A percentile compares a stretch with the other conserved stretches of the same genome.
Conservation (phyloP, 768 basidiomycete species). For the Naganishia kalamii region DNA sequence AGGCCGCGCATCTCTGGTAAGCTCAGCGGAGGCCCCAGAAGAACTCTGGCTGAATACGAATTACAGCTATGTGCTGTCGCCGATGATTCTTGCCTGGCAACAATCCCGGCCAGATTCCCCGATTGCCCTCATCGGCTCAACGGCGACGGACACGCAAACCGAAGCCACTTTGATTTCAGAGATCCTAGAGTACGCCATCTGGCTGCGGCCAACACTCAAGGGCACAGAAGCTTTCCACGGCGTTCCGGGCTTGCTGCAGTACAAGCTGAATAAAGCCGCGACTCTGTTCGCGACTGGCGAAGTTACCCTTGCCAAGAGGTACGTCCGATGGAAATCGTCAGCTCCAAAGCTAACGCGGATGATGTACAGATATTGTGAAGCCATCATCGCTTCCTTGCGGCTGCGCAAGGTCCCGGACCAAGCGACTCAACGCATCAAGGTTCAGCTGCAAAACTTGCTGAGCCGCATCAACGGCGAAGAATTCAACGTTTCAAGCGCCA, state of each 20-base stretch:
- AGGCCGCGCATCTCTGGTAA: slow-evolving; percentile 89
- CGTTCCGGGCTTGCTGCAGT: slow-evolving; percentile 77
- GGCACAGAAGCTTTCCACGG: slow-evolving; percentile 81
- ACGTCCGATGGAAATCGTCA: not conserved
- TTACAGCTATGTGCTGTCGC: slow-evolving; percentile 74
- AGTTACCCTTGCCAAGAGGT: slow-evolving; percentile 69
- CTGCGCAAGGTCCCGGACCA: slow-evolving; percentile 38
- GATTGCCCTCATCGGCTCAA: slow-evolving; percentile 42
- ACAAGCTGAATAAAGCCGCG: slow-evolving; percentile 71
- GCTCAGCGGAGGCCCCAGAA: slow-evolving; percentile 36
- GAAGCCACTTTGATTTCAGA: slow-evolving; percentile 77
- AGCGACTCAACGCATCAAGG: slow-evolving; percentile 4
- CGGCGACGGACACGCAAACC: not conserved
- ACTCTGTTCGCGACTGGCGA: slow-evolving; percentile 76
- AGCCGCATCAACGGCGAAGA: slow-evolving; percentile 30
- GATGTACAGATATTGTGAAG: slow-evolving; percentile 77
- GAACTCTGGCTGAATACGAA: slow-evolving; percentile 11
- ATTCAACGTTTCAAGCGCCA: slow-evolving; percentile 48
- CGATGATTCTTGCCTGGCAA: slow-evolving; percentile 63
- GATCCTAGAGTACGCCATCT: slow-evolving; percentile 82
- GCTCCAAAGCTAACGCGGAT: slow-evolving; percentile 1
- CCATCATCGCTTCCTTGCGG: slow-evolving; percentile 60
- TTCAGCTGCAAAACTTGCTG: slow-evolving; percentile 53
- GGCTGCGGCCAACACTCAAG: slow-evolving; percentile 64
- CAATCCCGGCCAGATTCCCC: not conserved